Conservation (phyloP, 805 yeast species). For the Kuraishia piskuri region DNA sequence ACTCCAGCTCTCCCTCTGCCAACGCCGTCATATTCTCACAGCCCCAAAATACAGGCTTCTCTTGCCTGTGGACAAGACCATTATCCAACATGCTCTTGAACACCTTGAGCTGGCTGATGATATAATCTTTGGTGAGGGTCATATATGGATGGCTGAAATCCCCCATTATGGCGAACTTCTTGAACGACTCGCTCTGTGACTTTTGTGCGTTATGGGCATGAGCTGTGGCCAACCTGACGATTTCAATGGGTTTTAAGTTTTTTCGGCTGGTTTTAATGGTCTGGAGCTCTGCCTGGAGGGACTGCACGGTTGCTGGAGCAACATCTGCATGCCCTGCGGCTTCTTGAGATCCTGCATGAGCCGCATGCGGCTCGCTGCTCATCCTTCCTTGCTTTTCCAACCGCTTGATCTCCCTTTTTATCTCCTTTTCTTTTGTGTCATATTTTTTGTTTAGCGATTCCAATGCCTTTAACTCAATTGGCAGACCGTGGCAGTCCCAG, state of each 20-base stretch:
- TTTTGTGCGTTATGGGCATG: constrained; percentile 66
- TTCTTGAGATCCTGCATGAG: neutral
- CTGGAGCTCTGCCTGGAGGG: neutral
- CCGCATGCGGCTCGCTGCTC: neutral
- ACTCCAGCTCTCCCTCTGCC: constrained; percentile 95
- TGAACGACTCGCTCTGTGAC: constrained; percentile 56
- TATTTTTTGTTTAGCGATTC: constrained; percentile 28
- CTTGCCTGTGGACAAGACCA: constrained; percentile 71
- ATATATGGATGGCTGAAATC: constrained; percentile 69
- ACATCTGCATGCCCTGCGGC: neutral
- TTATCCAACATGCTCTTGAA: constrained; percentile 58
- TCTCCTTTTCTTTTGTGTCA: constrained; percentile 18
- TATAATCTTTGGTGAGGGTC: constrained; percentile 67
- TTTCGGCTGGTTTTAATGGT: constrained; percentile 7
- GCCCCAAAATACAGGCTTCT: constrained; percentile 97
- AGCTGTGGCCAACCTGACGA: constrained; percentile 54
- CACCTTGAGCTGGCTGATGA: constrained; percentile 62
- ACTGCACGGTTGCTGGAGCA: neutral
- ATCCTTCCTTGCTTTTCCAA: neutral
- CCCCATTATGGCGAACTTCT: constrained; percentile 70
- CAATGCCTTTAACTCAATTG: constrained; percentile 85
- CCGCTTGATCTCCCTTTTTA: constrained; percentile 17
- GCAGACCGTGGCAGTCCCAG: constrained; percentile 99
- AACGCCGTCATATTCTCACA: constrained; percentile 88
- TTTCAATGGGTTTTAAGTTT: constrained; percentile 35